Evolutionary conservation across 495 filamentous ascomycete genomes (phyloP).

Genomic region (Jackrogersella multiformis): DNA sequence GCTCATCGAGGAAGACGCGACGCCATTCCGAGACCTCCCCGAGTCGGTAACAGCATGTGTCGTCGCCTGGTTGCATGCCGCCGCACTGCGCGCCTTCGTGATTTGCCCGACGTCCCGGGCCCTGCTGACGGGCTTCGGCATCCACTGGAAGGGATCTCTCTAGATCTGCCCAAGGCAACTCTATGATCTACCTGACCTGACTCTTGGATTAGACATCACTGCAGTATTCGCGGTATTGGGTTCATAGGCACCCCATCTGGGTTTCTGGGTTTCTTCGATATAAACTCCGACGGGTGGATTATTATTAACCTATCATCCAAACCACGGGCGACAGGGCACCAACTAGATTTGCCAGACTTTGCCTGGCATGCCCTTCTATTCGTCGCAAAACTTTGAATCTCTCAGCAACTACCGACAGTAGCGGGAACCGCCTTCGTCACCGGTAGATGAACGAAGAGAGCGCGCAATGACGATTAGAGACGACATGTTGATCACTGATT

Average conservation of each 20-base stretch:
- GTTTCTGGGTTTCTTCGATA: slow-evolving; percentile 18
- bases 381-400: slow-evolving; percentile 14
- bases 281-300: slow-evolving; percentile 28
- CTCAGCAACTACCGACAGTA: slow-evolving; percentile 34
- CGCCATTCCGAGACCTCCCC: slow-evolving; percentile 36
- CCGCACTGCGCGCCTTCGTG: slow-evolving; percentile 32
- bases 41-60: slow-evolving; percentile 31
- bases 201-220: slow-evolving; percentile 31
- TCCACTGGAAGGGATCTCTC: slow-evolving; percentile 15
- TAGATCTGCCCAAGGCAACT: slow-evolving; percentile 33
- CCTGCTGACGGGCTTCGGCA: slow-evolving; percentile 8
- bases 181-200: slow-evolving; percentile 18
- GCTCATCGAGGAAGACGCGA: slow-evolving; percentile 17
- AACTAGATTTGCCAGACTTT: slow-evolving; percentile 37
- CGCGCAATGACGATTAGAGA: slow-evolving; percentile 19
- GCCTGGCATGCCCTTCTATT: slow-evolving; percentile 23
- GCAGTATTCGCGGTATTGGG: slow-evolving; percentile 26
- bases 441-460: not conserved
- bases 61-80: slow-evolving; percentile 34
- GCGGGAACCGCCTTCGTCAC: slow-evolving; percentile 4
- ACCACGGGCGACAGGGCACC: slow-evolving; percentile 29
- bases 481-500: slow-evolving; percentile 20
- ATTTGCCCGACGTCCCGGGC: slow-evolving; percentile 23
- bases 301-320: slow-evolving; percentile 42
- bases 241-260: slow-evolving; percentile 15